Percentiles rank a stretch among this genome's conserved stretches.
Evolutionary conservation across 306 rosid species (phyloP).

Genomic region (Nissolia schottii): DNA sequence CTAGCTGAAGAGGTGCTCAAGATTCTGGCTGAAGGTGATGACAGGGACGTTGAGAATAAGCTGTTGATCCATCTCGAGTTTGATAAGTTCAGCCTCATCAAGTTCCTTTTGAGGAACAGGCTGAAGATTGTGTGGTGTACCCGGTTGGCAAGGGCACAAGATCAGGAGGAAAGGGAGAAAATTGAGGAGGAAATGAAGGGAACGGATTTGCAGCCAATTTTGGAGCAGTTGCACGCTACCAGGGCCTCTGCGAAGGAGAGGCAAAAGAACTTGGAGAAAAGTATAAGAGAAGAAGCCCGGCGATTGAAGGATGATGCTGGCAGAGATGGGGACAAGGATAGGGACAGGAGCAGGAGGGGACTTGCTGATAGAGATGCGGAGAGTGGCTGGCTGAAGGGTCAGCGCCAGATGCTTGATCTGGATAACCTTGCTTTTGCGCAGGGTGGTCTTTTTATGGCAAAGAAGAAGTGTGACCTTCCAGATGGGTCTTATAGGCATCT

Average conservation of each 20-base stretch:
- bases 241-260: constrained; percentile 91
- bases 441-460: constrained; percentile 65
- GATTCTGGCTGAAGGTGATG: constrained; percentile 81
- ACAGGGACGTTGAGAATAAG: constrained; percentile 72
- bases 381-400: constrained; percentile 77
- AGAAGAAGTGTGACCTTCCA: constrained; percentile 71
- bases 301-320: constrained; percentile 72
- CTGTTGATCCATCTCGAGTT: constrained; percentile 59
- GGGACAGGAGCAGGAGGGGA: constrained; percentile 69
- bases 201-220: constrained; percentile 64
- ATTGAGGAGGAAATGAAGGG: constrained; percentile 91
- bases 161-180: constrained; percentile 70
- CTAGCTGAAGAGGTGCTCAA: constrained; percentile 81
- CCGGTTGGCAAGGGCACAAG: constrained; percentile 80
- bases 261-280: constrained; percentile 84
- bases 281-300: constrained; percentile 90
- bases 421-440: constrained; percentile 74
- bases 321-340: constrained; percentile 64
- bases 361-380: constrained; percentile 68
- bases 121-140: constrained; percentile 92
- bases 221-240: constrained; percentile 91
- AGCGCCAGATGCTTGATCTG: constrained; percentile 79
- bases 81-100: constrained; percentile 73
- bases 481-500: constrained; percentile 72
- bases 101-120: constrained; percentile 66